Conservation (phyloP, 352 stramenopile species). For the Globisporangium ultimum region DNA sequence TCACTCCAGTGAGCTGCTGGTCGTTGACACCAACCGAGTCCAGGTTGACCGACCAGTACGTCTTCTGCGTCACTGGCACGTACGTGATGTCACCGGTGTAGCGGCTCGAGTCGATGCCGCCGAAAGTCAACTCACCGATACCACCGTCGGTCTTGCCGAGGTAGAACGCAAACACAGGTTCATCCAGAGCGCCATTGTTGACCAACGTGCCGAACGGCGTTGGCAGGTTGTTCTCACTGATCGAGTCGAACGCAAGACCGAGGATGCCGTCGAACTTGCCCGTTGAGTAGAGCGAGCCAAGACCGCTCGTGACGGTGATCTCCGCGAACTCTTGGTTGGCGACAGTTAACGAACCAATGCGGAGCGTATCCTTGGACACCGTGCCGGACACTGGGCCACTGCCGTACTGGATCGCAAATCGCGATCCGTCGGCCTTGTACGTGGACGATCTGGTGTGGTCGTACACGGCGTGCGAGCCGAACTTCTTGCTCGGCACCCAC, state of each 20-base stretch:
- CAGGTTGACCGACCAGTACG: conserved; percentile 43
- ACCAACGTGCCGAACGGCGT: conserved; percentile 89
- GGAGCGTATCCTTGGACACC: conserved; percentile 62
- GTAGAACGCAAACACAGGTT: conserved; percentile 89
- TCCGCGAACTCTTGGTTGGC: conserved; percentile 80
- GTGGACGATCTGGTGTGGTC: conserved; percentile 55
- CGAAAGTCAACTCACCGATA: conserved; percentile 23
- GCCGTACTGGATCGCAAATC: no score
- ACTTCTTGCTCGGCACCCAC: no score
- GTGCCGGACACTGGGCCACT: conserved; percentile 71
- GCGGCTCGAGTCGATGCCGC: conserved; percentile 48
- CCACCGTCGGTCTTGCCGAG: conserved; percentile 37
- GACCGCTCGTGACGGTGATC: conserved; percentile 83
- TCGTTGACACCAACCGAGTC: conserved; percentile 27
- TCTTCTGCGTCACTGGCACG: conserved; percentile 37
- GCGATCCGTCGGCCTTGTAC: conserved; percentile 78
- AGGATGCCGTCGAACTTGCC: conserved; percentile 94
- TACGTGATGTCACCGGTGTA: conserved; percentile 87
- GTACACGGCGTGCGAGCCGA: conserved; percentile 41
- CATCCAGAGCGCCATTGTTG: conserved; percentile 59
- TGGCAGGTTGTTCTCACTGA: conserved; percentile 70
- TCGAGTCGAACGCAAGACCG: conserved; percentile 84
- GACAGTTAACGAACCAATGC: conserved; percentile 30
- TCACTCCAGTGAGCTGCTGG: conserved; percentile 17
- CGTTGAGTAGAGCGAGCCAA: conserved; percentile 86